phyloP scores from a whole-genome alignment of 306 rosid species.

The Echinosophora koreensis region DNA sequence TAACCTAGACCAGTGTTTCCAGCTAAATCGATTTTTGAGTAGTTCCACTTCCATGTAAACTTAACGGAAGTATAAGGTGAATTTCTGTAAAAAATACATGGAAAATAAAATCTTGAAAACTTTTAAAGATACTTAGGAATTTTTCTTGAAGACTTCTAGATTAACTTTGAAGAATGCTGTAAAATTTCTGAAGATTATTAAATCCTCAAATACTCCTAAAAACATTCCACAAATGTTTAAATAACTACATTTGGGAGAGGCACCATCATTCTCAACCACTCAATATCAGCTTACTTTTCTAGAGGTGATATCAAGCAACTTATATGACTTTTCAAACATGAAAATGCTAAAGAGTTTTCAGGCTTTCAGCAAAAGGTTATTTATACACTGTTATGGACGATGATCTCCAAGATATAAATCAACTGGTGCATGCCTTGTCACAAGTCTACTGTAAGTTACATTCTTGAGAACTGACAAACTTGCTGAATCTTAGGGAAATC shows the following conservation, averaged over 20 bases:
- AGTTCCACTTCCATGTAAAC: conserved; percentile 5
- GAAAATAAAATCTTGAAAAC: conserved; percentile 6
- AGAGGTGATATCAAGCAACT: conserved; percentile 3
- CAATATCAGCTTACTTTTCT: neutral
- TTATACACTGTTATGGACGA: neutral
- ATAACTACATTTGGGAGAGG: neutral
- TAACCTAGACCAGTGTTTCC: neutral
- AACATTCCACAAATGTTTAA: neutral
- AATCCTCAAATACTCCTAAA: neutral
- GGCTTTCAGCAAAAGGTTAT: conserved; percentile 11
- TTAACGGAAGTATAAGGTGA: neutral
- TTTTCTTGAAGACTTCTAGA: conserved; percentile 7
- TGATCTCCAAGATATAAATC: conserved; percentile 7
- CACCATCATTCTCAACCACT: neutral
- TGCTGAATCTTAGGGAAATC: neutral
- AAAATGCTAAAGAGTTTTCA: conserved; percentile 6
- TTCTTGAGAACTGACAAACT: neutral
- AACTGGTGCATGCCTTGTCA: neutral
- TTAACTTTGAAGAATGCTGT: neutral
- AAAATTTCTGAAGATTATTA: neutral
- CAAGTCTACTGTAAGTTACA: neutral
- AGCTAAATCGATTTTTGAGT: neutral
- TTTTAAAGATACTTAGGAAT: neutral
- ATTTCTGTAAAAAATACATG: neutral
- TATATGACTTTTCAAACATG: neutral